phyloP scores from a whole-genome alignment of 176 grass and related monocot species.

The Oryza brachyantha region DNA sequence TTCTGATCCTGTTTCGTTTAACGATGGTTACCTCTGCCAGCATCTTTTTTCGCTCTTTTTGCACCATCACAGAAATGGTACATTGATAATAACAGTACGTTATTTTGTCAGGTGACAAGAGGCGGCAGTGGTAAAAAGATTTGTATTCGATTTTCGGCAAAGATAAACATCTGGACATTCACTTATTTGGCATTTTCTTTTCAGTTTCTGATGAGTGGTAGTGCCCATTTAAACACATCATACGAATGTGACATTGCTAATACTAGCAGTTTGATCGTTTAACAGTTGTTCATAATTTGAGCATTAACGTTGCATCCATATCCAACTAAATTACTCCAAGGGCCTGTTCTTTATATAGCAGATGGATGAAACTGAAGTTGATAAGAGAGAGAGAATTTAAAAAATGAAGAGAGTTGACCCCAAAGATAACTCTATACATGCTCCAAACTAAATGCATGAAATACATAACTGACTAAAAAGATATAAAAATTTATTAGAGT shows the following conservation, averaged over 20 bases:
- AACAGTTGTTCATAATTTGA: background rate
- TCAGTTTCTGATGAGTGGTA: background rate
- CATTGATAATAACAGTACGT: conserved; percentile 26
- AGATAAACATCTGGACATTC: background rate
- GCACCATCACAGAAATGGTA: conserved; percentile 18
- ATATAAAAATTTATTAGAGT: too few relatives aligned
- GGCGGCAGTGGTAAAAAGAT: conserved; percentile 11
- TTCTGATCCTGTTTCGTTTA: conserved; percentile 24
- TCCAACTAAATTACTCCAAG: too few relatives aligned
- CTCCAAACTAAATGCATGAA: too few relatives aligned
- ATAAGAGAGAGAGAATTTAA: too few relatives aligned
- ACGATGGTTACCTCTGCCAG: background rate
- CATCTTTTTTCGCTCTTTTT: background rate
- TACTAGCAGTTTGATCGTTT: background rate
- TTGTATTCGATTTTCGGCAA: conserved; percentile 5
- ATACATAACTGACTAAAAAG: too few relatives aligned
- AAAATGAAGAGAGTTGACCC: too few relatives aligned
- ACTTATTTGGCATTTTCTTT: background rate
- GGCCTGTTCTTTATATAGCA: too few relatives aligned
- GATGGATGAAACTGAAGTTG: too few relatives aligned
- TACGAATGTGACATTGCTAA: background rate
- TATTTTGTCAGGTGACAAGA: background rate
- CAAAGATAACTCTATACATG: too few relatives aligned
- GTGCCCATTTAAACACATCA: background rate
- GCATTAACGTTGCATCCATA: too few relatives aligned